phyloP scores from a whole-genome alignment of 768 basidiomycete genomes.

The Tephrocybe sp. region DNA sequence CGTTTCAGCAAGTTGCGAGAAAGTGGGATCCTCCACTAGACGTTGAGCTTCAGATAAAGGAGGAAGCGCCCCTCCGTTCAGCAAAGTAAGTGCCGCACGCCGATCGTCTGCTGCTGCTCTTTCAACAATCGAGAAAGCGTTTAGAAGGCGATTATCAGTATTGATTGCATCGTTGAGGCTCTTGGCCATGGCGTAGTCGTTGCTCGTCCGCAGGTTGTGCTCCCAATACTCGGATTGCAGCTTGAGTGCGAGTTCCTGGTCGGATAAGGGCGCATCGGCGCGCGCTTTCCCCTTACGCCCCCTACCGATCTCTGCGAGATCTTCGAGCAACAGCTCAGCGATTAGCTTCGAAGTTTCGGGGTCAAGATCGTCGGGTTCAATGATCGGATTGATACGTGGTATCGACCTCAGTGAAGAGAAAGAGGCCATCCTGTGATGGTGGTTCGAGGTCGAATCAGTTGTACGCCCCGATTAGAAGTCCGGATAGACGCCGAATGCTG shows the following conservation, averaged over 20 bases:
- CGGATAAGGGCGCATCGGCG: slow-evolving; percentile 16
- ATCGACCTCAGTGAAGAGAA: slow-evolving; percentile 2
- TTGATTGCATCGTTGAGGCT: slow-evolving; percentile 18
- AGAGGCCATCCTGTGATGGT: slow-evolving; percentile 4
- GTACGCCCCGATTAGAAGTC: neutral
- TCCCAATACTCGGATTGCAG: slow-evolving; percentile 14
- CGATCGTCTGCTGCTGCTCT: slow-evolving; percentile 20
- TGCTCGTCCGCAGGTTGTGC: slow-evolving; percentile 1
- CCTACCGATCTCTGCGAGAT: slow-evolving; percentile 12
- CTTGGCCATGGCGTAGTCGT: slow-evolving; percentile 16
- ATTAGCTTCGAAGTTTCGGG: slow-evolving; percentile 15
- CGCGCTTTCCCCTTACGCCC: slow-evolving; percentile 22
- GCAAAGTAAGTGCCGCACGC: slow-evolving; percentile 15
- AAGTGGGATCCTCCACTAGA: slow-evolving; percentile 13
- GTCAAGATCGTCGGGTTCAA: slow-evolving; percentile 7
- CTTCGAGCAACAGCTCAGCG: slow-evolving; percentile 3
- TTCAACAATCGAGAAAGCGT: slow-evolving; percentile 11
- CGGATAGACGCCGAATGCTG: slow-evolving; percentile 1
- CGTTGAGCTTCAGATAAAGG: slow-evolving; percentile 17
- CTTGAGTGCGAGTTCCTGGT: slow-evolving; percentile 19
- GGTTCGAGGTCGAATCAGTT: neutral
- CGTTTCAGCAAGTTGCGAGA: slow-evolving; percentile 6
- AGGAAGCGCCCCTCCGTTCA: slow-evolving; percentile 9
- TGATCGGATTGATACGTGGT: neutral
- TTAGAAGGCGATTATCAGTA: slow-evolving; percentile 14